Evolutionary conservation across 495 filamentous ascomycete species (phyloP).

Genomic region (Aspergillus baeticus): DNA sequence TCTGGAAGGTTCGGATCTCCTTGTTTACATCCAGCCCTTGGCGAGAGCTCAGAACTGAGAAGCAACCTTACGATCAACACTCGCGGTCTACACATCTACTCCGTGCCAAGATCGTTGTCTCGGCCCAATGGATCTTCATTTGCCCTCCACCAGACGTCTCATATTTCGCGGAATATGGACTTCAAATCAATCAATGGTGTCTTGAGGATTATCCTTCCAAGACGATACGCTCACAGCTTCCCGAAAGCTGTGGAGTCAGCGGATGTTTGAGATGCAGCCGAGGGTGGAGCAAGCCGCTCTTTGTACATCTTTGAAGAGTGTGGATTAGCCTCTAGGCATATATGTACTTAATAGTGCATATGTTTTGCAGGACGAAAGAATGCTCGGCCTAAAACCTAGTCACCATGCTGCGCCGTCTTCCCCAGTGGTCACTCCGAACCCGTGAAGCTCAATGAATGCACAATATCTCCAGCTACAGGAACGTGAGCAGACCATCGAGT

Average conservation of each 20-base stretch:
- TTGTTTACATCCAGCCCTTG: too few relatives aligned
- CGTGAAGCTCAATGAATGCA: too few relatives aligned
- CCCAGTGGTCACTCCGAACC: too few relatives aligned
- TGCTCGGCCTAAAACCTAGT: slow-evolving; percentile 2
- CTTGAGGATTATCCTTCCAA: slow-evolving; percentile 9
- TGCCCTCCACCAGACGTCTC: neutral
- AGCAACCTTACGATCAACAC: too few relatives aligned
- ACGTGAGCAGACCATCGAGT: too few relatives aligned
- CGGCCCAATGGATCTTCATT: neutral
- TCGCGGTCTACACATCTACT: too few relatives aligned
- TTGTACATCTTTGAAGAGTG: neutral
- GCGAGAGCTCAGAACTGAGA: too few relatives aligned
- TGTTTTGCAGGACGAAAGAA: slow-evolving; percentile 1
- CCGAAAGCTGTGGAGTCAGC: neutral
- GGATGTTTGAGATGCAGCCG: slow-evolving; percentile 7
- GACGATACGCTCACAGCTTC: slow-evolving; percentile 5
- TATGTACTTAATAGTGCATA: neutral
- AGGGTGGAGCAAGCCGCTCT: neutral
- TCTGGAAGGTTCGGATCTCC: too few relatives aligned
- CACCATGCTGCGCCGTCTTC: too few relatives aligned
- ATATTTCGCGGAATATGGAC: slow-evolving; percentile 19
- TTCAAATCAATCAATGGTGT: neutral
- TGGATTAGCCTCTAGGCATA: slow-evolving; percentile 5
- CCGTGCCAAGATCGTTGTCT: too few relatives aligned
- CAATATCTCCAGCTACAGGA: too few relatives aligned